These are phyloP conservation scores for Ceraceosorus bombacis DNA, from an alignment of 1,284 basidiomycete genomes.

Conservation along the genomic window DNA sequence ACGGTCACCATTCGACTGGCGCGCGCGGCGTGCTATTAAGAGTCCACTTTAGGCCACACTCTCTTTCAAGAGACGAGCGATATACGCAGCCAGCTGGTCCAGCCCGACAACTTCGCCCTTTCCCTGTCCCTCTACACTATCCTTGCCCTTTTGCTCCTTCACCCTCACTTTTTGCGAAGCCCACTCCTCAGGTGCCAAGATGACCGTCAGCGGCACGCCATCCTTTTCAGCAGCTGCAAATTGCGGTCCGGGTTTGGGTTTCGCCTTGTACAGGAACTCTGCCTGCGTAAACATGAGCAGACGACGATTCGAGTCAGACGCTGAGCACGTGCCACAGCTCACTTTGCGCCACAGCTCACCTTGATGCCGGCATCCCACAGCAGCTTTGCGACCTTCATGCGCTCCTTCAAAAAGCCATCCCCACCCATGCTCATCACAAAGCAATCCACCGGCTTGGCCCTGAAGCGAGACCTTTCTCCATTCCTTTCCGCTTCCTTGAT, in stretches of 20 bases:
- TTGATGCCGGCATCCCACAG: slow-evolving; percentile 82
- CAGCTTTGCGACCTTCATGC: slow-evolving; percentile 73
- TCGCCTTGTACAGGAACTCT: slow-evolving; percentile 87
- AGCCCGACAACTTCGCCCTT: slow-evolving; percentile 55
- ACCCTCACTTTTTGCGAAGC: slow-evolving; percentile 65
- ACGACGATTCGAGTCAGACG: slow-evolving; percentile 3
- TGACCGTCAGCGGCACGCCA: slow-evolving; percentile 80
- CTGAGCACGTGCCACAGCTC: slow-evolving; percentile 15
- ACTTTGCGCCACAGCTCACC: slow-evolving; percentile 51
- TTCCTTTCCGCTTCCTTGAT: slow-evolving; percentile 62
- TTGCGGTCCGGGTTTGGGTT: slow-evolving; percentile 63
- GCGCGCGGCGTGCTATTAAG: too few species aligned
- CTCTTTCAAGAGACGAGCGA: slow-evolving; percentile 45
- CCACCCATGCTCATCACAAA: slow-evolving; percentile 82
- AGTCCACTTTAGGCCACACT: too few species aligned
- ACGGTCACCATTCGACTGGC: too few species aligned
- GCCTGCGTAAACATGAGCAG: slow-evolving; percentile 54
- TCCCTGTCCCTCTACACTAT: slow-evolving; percentile 55
- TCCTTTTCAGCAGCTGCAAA: slow-evolving; percentile 88
- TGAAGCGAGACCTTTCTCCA: slow-evolving; percentile 50
- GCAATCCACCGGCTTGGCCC: slow-evolving; percentile 87
- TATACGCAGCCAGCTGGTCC: slow-evolving; percentile 64
- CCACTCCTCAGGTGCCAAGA: slow-evolving; percentile 80
- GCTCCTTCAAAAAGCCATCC: slow-evolving; percentile 77
- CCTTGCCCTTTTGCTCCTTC: slow-evolving; percentile 81